phyloP scores from a whole-genome alignment of 768 basidiomycete genomes.

The Kwoniella dejecticola region DNA sequence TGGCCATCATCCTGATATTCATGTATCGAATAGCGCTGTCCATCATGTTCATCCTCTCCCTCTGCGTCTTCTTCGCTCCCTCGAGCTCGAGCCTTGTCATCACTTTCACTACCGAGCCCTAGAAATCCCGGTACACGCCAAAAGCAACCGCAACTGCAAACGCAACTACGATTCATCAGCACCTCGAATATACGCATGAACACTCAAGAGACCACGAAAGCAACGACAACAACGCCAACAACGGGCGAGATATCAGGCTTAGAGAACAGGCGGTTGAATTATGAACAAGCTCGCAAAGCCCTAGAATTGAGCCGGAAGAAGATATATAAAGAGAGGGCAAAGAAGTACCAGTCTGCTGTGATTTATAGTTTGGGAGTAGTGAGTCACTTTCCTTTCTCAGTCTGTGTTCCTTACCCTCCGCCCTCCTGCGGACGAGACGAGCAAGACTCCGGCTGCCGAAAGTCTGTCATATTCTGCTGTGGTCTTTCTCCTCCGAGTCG shows the following conservation, averaged over 20 bases:
- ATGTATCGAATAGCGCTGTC: conserved; percentile 22
- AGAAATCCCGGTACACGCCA: background rate
- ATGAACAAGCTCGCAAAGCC: conserved; percentile 27
- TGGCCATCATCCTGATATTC: background rate
- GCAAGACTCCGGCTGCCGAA: too few species aligned
- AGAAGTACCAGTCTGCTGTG: conserved; percentile 33
- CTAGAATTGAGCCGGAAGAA: conserved; percentile 35
- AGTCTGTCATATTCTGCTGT: too few species aligned
- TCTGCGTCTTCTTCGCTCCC: too few species aligned
- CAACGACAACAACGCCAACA: too few species aligned
- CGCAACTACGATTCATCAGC: background rate
- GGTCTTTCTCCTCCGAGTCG: too few species aligned
- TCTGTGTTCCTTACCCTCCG: too few species aligned
- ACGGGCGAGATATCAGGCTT: conserved; percentile 13
- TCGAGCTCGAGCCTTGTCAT: too few species aligned
- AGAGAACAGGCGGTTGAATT: conserved; percentile 6
- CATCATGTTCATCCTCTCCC: conserved; percentile 9
- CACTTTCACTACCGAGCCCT: too few species aligned
- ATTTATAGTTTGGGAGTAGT: conserved; percentile 45
- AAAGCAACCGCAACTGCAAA: background rate
- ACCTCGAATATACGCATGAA: background rate
- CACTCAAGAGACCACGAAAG: background rate
- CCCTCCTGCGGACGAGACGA: too few species aligned
- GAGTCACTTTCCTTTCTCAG: conserved; percentile 18
- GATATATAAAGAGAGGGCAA: conserved; percentile 42